phyloP scores from a whole-genome alignment of 1,284 basidiomycete species.

The Prillingera fragicola region DNA sequence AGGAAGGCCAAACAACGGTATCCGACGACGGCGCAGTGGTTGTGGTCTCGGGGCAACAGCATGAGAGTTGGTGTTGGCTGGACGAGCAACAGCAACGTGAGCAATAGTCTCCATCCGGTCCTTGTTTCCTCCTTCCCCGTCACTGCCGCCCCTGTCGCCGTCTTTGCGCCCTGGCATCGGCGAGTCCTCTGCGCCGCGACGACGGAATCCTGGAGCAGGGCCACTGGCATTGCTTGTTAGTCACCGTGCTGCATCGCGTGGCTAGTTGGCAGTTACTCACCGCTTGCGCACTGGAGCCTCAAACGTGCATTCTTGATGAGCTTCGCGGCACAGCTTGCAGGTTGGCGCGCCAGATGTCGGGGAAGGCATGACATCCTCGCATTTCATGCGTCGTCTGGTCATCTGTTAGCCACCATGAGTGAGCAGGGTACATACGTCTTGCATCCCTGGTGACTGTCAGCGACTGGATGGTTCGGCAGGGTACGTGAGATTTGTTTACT shows the following conservation, averaged over 20 bases:
- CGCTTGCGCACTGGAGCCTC: constrained; percentile 27
- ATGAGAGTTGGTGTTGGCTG: constrained; percentile 1
- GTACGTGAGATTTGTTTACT: constrained; percentile 3
- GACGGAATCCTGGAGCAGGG: constrained; percentile 11
- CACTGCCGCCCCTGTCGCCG: no score
- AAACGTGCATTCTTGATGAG: constrained; percentile 22
- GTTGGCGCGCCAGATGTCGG: constrained; percentile 8
- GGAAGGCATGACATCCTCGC: constrained; percentile 16
- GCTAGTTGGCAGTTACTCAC: no score
- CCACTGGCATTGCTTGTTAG: constrained; percentile 3
- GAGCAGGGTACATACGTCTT: constrained; percentile 13
- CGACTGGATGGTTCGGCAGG: constrained; percentile 1
- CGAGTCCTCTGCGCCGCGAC: no score
- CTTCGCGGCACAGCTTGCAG: constrained; percentile 26
- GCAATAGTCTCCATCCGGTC: no score
- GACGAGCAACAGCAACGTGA: no score
- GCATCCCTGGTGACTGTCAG: constrained; percentile 12
- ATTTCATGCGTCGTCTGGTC: constrained; percentile 27
- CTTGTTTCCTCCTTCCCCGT: no score
- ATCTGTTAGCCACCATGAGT: neutral
- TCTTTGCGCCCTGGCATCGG: no score
- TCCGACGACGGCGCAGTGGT: constrained; percentile 1
- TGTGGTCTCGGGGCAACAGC: neutral
- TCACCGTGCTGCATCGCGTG: no score
- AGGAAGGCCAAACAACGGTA: constrained; percentile 24